Conservation (phyloP, 2,329 filamentous ascomycete species). For the Xylariaceae sp. region DNA sequence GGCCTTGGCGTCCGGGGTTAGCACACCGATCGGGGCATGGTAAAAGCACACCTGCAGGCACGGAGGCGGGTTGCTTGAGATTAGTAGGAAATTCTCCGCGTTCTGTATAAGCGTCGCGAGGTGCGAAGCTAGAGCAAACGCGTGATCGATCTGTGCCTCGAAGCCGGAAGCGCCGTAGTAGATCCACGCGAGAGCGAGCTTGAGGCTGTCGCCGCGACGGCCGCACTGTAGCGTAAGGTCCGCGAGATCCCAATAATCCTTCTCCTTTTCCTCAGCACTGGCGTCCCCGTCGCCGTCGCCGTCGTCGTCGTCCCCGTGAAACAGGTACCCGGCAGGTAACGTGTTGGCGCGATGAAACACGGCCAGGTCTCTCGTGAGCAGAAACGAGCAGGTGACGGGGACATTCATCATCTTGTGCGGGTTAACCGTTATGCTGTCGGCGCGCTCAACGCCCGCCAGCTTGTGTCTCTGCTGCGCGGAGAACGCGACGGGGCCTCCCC, state of each 20-base stretch:
- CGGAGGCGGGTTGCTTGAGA: conserved; percentile 78
- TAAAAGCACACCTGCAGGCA: conserved; percentile 98
- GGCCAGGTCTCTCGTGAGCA: conserved; percentile 77
- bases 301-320: conserved; percentile 62
- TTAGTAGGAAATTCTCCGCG: conserved; percentile 68
- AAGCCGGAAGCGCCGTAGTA: conserved; percentile 86
- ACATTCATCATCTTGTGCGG: conserved; percentile 98
- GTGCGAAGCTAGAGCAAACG: conserved; percentile 73
- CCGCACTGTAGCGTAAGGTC: conserved; percentile 95
- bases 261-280: conserved; percentile 7
- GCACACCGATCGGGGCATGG: conserved; percentile 65
- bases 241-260: conserved; percentile 83
- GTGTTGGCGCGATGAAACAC: conserved; percentile 86
- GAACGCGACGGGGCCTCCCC: conserved; percentile 88
- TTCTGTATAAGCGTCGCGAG: conserved; percentile 65
- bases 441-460: conserved; percentile 72
- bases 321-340: conserved; percentile 83
- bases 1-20: conserved; percentile 49
- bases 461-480: conserved; percentile 65
- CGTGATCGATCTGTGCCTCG: conserved; percentile 69
- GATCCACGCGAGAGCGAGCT: conserved; percentile 86
- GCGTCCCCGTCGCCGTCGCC: conserved; percentile 41
- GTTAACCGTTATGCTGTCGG: conserved; percentile 85
- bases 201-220: conserved; percentile 81
- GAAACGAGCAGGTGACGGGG: conserved; percentile 88